Conservation (phyloP, 1,139 yeast genomes). For the Geotrichum reessii region DNA sequence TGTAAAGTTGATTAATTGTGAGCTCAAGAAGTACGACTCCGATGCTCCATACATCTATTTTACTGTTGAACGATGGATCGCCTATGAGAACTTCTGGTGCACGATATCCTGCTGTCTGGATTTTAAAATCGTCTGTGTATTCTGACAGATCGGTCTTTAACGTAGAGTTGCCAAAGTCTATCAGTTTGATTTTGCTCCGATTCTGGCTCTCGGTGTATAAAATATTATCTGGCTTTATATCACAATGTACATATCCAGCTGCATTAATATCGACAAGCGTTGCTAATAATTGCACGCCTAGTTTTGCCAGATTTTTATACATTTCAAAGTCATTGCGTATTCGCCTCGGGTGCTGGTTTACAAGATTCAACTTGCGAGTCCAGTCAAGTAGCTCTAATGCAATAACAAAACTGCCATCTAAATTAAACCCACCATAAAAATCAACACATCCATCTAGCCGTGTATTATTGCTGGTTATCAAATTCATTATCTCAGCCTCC, state of each 20-base stretch:
- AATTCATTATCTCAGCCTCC: constrained; percentile 20
- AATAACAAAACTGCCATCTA: constrained; percentile 21
- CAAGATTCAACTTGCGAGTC: constrained; percentile 18
- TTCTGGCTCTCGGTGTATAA: constrained; percentile 33
- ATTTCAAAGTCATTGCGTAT: background rate
- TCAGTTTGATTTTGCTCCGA: constrained; percentile 22
- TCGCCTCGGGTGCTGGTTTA: constrained; percentile 1
- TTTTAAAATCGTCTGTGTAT: constrained; percentile 25
- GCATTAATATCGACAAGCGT: constrained; percentile 37
- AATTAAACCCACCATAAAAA: constrained; percentile 19
- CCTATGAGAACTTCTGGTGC: constrained; percentile 32
- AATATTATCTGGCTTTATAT: constrained; percentile 77
- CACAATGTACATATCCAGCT: constrained; percentile 65
- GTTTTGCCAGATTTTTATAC: constrained; percentile 23
- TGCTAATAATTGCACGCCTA: constrained; percentile 25
- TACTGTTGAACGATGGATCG: constrained; percentile 24
- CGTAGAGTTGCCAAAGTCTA: constrained; percentile 29
- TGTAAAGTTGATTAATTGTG: constrained; percentile 21
- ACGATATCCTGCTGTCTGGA: constrained; percentile 28
- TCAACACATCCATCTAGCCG: constrained; percentile 12
- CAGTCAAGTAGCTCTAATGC: constrained; percentile 22
- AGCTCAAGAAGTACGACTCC: constrained; percentile 28
- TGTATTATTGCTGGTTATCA: constrained; percentile 6
- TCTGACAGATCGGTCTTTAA: constrained; percentile 18
- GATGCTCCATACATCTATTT: constrained; percentile 29